These are phyloP conservation scores for Aphanoascus verrucosus DNA, from an alignment of 2,329 filamentous ascomycete species.

Conservation along the genomic window DNA sequence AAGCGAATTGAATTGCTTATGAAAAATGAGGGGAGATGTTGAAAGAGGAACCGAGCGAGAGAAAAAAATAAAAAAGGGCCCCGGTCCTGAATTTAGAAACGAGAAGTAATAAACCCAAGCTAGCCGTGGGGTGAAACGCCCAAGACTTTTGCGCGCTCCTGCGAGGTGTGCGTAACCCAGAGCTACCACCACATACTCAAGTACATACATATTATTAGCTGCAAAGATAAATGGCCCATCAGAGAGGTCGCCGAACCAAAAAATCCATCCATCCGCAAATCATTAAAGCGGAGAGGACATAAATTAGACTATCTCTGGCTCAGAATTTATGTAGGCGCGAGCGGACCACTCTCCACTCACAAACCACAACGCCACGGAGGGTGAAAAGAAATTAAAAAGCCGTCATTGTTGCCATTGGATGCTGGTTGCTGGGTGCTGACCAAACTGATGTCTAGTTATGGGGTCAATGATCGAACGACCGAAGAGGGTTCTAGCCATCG, in stretches of 20 bases:
- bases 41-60: slow-evolving; percentile 15
- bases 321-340: slow-evolving; percentile 2
- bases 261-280: slow-evolving; percentile 10
- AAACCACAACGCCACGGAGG: slow-evolving; percentile 10
- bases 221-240: slow-evolving; percentile 10
- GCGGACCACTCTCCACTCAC: slow-evolving; percentile 12
- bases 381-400: slow-evolving; percentile 9
- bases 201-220: slow-evolving; percentile 7
- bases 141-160: slow-evolving; percentile 17
- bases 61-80: slow-evolving; percentile 11
- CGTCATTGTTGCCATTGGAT: slow-evolving; percentile 8
- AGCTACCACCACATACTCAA: slow-evolving; percentile 5
- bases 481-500: slow-evolving; percentile 6
- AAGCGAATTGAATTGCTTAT: slow-evolving; percentile 14
- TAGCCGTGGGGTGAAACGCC: slow-evolving; percentile 32
- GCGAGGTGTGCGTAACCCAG: slow-evolving; percentile 10
- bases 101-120: slow-evolving; percentile 22
- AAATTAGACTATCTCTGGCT: slow-evolving; percentile 10
- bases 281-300: slow-evolving; percentile 2
- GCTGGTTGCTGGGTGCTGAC: neutral
- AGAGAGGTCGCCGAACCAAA: slow-evolving; percentile 8
- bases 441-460: neutral
- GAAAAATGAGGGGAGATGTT: slow-evolving; percentile 11
- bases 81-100: slow-evolving; percentile 20
- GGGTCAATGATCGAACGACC: slow-evolving; percentile 5